Base-by-base conservation (phyloP, 2,329 filamentous ascomycete species). In the Diaporthe citriasiana region DNA sequence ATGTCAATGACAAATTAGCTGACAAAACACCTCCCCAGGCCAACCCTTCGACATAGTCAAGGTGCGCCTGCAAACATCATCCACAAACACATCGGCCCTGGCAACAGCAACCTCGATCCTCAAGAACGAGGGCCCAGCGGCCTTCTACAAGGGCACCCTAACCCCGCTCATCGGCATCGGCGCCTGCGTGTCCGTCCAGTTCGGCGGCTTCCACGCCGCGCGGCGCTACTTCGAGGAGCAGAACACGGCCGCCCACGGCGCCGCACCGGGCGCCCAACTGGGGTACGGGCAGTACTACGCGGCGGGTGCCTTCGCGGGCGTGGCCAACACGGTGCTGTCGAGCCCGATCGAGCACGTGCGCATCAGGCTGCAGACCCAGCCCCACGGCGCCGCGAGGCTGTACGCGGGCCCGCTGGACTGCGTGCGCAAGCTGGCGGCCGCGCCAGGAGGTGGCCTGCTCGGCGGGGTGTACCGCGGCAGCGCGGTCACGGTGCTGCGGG, bases 81-180 rank as follows among this genome's bases (percentile, higher is more conserved):
- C 89, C 30, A 90, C 94, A 78, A 97, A 98, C 88, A 88, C 90
- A 70, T 93, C 91, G 77, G 97, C 97, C 70, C 84, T 97, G 60
- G 89, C 94, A 79, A 94, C 94, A 78, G 97, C 95, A 10, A 89
- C 89, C 69, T 91, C 93, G 76, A 98, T 99, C 85, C 94, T 94
- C 85, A 92, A 91, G 80, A 93, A 94, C 80, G 97, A 99, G 84
- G 97, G 97, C 1, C 89, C 95, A 3, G 85, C 94, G 17, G 97
- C 97, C 73, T 99, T 99, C 87, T 99, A 99, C 91, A 99, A 99
- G 85, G 97, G 97, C 80, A 98, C 97, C 0, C 88, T 99, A 73
- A 98, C 97, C 7, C 97, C 97, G 0, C 89, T 99, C 72, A 90
- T 99, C 73, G 97, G 97, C 78, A 98, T 99, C 81, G 97, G 97